A percentile compares a stretch with the other conserved stretches of the same genome.
phyloP scores from a whole-genome alignment of 2,329 filamentous ascomycete species.

The Coniochaeta sp. region DNA sequence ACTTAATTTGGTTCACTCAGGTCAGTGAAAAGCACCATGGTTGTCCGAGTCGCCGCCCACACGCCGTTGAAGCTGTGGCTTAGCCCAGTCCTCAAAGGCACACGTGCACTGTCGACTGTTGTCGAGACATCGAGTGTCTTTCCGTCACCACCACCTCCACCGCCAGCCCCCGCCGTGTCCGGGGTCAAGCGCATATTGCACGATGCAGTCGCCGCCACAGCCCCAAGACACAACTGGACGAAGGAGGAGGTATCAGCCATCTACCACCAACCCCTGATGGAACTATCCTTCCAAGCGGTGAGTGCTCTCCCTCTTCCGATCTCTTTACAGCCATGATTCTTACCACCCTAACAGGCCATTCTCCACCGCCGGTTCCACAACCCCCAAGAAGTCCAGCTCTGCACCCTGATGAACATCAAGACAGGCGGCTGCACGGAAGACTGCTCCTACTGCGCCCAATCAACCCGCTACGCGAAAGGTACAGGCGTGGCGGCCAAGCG shows the following conservation, averaged over 20 bases:
- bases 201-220: slow-evolving; percentile 51
- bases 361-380: slow-evolving; percentile 83
- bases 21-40: too few species aligned
- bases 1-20: too few species aligned
- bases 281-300: slow-evolving; percentile 69
- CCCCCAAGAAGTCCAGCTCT: slow-evolving; percentile 79
- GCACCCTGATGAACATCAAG: slow-evolving; percentile 95
- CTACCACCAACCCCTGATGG: slow-evolving; percentile 75
- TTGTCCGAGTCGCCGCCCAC: too few species aligned
- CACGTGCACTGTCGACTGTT: not conserved
- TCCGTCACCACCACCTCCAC: not conserved
- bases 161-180: not conserved
- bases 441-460: slow-evolving; percentile 89
- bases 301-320: slow-evolving; percentile 21
- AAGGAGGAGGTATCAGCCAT: slow-evolving; percentile 74
- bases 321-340: not conserved
- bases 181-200: slow-evolving; percentile 23
- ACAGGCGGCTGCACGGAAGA: slow-evolving; percentile 89
- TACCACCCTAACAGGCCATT: slow-evolving; percentile 45
- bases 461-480: slow-evolving; percentile 69
- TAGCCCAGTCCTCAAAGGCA: not conserved
- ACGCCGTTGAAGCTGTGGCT: too few species aligned
- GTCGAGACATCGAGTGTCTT: not conserved
- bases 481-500: slow-evolving; percentile 75
- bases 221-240: slow-evolving; percentile 69